Conservation (phyloP, 768 basidiomycete genomes). For the Pleurotus platypus region DNA sequence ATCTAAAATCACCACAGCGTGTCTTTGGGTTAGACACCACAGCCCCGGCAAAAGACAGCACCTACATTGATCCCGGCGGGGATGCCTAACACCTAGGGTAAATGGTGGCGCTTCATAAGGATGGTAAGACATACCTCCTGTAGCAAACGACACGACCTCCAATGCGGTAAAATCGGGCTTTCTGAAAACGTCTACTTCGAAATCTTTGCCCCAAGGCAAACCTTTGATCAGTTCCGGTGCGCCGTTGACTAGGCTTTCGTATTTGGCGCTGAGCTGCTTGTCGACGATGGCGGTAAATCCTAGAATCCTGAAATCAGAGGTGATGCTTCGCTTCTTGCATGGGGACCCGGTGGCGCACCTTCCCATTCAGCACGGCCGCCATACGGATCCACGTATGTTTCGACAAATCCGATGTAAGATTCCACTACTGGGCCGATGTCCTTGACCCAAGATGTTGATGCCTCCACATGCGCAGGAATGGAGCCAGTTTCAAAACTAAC, state of each 20-base stretch:
- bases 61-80: constrained; percentile 80
- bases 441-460: constrained; percentile 78
- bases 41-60: constrained; percentile 15
- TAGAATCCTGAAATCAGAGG: constrained; percentile 22
- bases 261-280: constrained; percentile 80
- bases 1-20: constrained; percentile 41
- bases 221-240: constrained; percentile 79
- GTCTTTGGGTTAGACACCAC: not conserved
- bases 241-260: constrained; percentile 67
- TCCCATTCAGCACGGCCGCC: constrained; percentile 94
- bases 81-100: constrained; percentile 46
- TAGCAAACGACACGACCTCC: constrained; percentile 79
- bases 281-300: constrained; percentile 88
- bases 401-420: constrained; percentile 68
- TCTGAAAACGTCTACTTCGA: constrained; percentile 69
- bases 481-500: constrained; percentile 74
- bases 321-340: constrained; percentile 3
- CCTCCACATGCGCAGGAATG: constrained; percentile 76
- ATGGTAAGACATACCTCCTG: constrained; percentile 52
- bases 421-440: constrained; percentile 87
- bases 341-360: constrained; percentile 36
- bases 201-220: constrained; percentile 77
- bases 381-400: constrained; percentile 87
- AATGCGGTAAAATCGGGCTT: constrained; percentile 89
- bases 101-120: not conserved